Base-by-base conservation (phyloP, 139 green algal species). In the Klebsormidium nitens region DNA sequence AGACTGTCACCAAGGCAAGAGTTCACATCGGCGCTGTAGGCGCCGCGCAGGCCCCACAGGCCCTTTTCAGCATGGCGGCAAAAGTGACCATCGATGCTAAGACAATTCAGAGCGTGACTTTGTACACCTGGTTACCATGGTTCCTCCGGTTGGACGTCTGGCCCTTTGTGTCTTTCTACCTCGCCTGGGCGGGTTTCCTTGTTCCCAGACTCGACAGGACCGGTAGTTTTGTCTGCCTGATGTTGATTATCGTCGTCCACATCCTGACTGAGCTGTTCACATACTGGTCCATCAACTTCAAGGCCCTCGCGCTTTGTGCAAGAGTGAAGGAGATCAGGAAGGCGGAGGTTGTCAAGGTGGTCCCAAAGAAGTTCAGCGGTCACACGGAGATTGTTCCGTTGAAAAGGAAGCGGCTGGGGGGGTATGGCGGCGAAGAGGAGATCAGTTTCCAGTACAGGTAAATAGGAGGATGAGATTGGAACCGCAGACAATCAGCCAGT, bases 241-340 rank as follows among this genome's bases (percentile, higher is more conserved):
- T 34, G 17, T 28, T 38, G 8, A 6, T 75, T 1, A 64, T 31
- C 34, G n/a, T 75, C 8, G 40, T 78, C 23, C 70, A 79, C 26
- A 70, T 76, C 19, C 64, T 79, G 29, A 72, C 72, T 14, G 28
- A 72, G 29, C 66, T 79, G 2, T 78, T 58, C 34, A 79, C 72
- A 1, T 35, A 14, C 14, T 79, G 72, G 72, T 78, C 67, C 49
- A 56, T 76, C 44, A 56, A 75, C 31, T 79, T 79, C 55, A n/a
- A 17, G 17, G 77, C 66, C 65, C 77, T 72, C 47, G 66, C 67
- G 4, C 72, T 77, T 46, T 56, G 28, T 19, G 66, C 36, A 5
- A 79, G 72, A 46, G 72, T 79, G 17, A 50, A 67, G 49, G 38
- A 46, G 14, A 26, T 78, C 38, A 6, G 55, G 14, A 37, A 56